Evolutionary conservation across 2,329 filamentous ascomycete genomes (phyloP).

Genomic region (Penicillium sp.): DNA sequence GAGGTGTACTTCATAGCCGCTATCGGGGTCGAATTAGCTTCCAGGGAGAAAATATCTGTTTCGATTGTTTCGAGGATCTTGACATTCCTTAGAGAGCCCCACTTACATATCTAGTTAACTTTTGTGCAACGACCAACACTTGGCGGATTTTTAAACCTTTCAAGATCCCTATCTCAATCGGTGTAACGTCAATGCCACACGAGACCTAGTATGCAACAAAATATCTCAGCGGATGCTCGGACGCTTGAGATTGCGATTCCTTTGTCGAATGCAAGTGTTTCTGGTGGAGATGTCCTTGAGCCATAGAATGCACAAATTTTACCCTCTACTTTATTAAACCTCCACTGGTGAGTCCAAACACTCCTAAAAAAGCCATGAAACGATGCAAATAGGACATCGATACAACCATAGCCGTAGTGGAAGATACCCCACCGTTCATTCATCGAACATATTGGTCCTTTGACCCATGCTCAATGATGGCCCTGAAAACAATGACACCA

Average conservation of each 20-base stretch:
- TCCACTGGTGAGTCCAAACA: not conserved
- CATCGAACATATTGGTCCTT: too few species aligned
- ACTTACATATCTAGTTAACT: not conserved
- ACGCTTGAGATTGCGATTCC: not conserved
- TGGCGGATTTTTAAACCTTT: not conserved
- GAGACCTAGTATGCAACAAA: not conserved
- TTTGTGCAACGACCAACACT: not conserved
- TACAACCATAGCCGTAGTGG: too few species aligned
- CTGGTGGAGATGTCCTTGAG: not conserved
- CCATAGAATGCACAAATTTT: not conserved
- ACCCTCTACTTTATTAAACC: not conserved
- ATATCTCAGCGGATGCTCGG: not conserved
- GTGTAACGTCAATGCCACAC: not conserved
- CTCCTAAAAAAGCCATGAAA: not conserved
- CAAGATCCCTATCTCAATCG: not conserved
- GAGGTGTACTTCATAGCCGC: too few species aligned
- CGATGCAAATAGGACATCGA: not conserved
- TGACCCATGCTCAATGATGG: not conserved
- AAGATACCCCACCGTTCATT: too few species aligned
- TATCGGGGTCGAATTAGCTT: too few species aligned
- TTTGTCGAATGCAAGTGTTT: not conserved
- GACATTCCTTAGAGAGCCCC: too few species aligned
- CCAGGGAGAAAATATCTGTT: too few species aligned
- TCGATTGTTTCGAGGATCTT: too few species aligned
- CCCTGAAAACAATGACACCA: not conserved